Percentiles rank a stretch among this genome's conserved stretches.
These are phyloP conservation scores for Diutina sp. DNA, from an alignment of 1,139 yeast genomes.

Conservation along the genomic window DNA sequence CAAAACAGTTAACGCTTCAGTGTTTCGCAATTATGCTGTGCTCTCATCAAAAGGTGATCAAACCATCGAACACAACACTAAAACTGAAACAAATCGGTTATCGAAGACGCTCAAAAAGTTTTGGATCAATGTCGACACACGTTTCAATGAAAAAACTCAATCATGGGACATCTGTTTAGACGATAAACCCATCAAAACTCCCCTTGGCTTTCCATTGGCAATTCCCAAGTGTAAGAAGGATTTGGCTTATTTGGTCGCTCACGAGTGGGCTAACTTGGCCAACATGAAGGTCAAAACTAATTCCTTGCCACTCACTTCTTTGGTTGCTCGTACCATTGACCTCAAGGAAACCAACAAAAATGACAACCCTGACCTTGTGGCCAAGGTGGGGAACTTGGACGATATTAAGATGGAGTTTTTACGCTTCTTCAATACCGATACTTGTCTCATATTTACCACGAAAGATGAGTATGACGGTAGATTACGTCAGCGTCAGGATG, in stretches of 20 bases:
- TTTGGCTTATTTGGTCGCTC: conserved; percentile 64
- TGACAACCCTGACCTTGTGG: conserved; percentile 31
- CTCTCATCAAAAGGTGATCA: background rate
- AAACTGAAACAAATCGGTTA: conserved; percentile 57
- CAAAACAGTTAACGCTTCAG: background rate
- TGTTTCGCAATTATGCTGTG: background rate
- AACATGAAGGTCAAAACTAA: conserved; percentile 65
- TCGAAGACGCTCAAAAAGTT: conserved; percentile 64
- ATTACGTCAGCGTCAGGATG: conserved; percentile 64
- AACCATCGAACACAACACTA: conserved; percentile 21
- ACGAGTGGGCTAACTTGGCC: conserved; percentile 81
- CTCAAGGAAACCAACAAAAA: conserved; percentile 21
- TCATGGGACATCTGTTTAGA: conserved; percentile 53
- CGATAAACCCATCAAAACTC: conserved; percentile 69
- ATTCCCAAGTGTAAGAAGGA: conserved; percentile 49
- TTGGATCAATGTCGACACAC: conserved; percentile 50
- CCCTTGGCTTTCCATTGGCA: conserved; percentile 58
- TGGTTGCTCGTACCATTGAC: conserved; percentile 81
- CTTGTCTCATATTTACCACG: conserved; percentile 82
- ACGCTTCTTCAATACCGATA: conserved; percentile 87
- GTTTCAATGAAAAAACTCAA: conserved; percentile 14
- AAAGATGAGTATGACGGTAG: conserved; percentile 69
- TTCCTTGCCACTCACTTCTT: conserved; percentile 74
- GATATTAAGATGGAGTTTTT: conserved; percentile 45
- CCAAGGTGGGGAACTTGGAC: conserved; percentile 48